phyloP scores from a whole-genome alignment of 2,329 filamentous ascomycete genomes.

The Albophoma yamanashiensis region DNA sequence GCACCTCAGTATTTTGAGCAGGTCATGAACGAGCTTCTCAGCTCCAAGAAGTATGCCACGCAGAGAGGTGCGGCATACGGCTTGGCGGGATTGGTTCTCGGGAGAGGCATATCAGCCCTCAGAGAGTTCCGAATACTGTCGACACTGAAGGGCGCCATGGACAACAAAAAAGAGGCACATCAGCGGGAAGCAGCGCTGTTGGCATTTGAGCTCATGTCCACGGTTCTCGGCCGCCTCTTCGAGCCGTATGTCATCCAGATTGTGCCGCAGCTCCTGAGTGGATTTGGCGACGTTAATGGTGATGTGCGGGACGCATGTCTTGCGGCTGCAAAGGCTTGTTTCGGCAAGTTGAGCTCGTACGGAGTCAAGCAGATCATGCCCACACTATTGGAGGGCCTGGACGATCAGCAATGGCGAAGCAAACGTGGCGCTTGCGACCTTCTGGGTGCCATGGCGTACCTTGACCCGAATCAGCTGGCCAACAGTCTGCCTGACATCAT shows the following conservation, averaged over 20 bases:
- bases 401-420: constrained; percentile 94
- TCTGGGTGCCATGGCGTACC: constrained; percentile 94
- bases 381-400: constrained; percentile 80
- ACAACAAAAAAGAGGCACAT: constrained; percentile 88
- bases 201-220: constrained; percentile 82
- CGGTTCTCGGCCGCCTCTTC: constrained; percentile 77
- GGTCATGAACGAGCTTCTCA: constrained; percentile 71
- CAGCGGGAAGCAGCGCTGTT: constrained; percentile 82
- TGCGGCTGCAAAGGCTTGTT: constrained; percentile 88
- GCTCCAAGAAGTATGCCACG: constrained; percentile 83
- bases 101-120: constrained; percentile 73
- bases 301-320: constrained; percentile 91
- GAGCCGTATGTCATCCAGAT: constrained; percentile 96
- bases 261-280: constrained; percentile 77
- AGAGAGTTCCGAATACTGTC: constrained; percentile 81
- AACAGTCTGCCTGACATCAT: constrained; percentile 93
- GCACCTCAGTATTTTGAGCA: constrained; percentile 70
- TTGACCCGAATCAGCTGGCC: constrained; percentile 90
- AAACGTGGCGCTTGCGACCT: constrained; percentile 97
- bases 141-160: constrained; percentile 68
- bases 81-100: constrained; percentile 78
- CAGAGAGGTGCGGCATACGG: constrained; percentile 93
- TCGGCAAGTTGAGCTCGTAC: constrained; percentile 85
- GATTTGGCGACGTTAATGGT: constrained; percentile 79
- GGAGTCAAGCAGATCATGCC: constrained; percentile 93